A percentile compares a stretch with the other conserved stretches of the same genome.
phyloP scores from a whole-genome alignment of 2,329 filamentous ascomycete species.

The Neopestalotiopsis clavispora region DNA sequence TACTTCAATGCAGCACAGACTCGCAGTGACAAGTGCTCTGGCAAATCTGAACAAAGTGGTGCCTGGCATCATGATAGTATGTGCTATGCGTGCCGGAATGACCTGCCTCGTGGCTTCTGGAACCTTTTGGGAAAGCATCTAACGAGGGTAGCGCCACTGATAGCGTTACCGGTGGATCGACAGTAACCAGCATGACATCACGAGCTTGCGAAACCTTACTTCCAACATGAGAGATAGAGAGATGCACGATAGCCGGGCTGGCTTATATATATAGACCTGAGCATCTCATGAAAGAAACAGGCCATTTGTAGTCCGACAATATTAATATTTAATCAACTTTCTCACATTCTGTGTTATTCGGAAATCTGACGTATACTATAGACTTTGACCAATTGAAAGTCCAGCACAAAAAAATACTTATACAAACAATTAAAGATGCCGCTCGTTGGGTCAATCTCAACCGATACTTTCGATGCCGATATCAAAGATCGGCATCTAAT shows the following conservation, averaged over 20 bases:
- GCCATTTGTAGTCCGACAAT: background rate
- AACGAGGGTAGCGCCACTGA: background rate
- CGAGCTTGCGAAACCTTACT: background rate
- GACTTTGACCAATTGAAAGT: no score
- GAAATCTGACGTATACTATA: no score
- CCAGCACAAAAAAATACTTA: background rate
- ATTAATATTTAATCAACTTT: background rate
- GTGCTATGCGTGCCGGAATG: background rate
- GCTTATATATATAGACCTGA: background rate
- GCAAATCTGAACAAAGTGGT: background rate
- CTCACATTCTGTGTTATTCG: background rate
- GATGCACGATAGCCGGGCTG: background rate
- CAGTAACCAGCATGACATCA: background rate
- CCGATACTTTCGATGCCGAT: slow-evolving; percentile 20
- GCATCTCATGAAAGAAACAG: background rate
- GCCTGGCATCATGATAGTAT: background rate
- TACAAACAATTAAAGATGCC: slow-evolving; percentile 12
- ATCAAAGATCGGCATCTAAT: slow-evolving; percentile 23
- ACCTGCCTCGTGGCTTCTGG: background rate
- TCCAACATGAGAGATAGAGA: background rate
- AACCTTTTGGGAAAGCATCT: background rate
- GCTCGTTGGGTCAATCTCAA: slow-evolving; percentile 18
- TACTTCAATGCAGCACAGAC: background rate
- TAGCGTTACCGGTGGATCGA: background rate
- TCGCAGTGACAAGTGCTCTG: background rate